Conservation (phyloP, 345 rosid species). For the Ceriops zippeliana region DNA sequence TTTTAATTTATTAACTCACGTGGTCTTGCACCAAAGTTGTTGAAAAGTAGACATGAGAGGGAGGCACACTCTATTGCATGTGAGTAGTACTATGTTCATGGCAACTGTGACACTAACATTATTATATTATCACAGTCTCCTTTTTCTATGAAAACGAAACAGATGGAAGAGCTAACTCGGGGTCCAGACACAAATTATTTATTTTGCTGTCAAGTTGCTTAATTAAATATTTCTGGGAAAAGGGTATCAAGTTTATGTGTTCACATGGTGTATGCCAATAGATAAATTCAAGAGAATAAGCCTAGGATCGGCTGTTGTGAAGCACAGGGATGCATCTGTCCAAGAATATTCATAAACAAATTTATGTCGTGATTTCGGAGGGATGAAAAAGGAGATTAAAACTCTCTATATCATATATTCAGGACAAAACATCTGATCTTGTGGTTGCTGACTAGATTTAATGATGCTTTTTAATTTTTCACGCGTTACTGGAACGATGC, state of each 20-base stretch:
- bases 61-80: not conserved
- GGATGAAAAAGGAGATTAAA: not conserved
- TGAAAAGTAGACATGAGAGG: not conserved
- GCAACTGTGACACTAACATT: not conserved
- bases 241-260: not conserved
- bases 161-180: not conserved
- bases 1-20: too few species aligned
- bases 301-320: conserved; percentile 25
- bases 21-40: not conserved
- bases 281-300: conserved; percentile 12
- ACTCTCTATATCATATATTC: not conserved
- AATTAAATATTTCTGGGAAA: not conserved
- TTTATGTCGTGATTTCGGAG: not conserved
- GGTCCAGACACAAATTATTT: not conserved
- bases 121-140: not conserved
- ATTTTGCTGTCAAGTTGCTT: not conserved
- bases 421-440: conserved; percentile 3
- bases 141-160: not conserved
- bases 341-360: conserved; percentile 10
- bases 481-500: too few species aligned
- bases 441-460: conserved; percentile 7
- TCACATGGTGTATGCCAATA: conserved; percentile 7
- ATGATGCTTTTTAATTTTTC: not conserved
- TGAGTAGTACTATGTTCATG: too few species aligned
- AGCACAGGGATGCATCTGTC: conserved; percentile 22